Evolutionary conservation across 2,329 filamentous ascomycete species (phyloP).

Genomic region (Talaromyces sp.): DNA sequence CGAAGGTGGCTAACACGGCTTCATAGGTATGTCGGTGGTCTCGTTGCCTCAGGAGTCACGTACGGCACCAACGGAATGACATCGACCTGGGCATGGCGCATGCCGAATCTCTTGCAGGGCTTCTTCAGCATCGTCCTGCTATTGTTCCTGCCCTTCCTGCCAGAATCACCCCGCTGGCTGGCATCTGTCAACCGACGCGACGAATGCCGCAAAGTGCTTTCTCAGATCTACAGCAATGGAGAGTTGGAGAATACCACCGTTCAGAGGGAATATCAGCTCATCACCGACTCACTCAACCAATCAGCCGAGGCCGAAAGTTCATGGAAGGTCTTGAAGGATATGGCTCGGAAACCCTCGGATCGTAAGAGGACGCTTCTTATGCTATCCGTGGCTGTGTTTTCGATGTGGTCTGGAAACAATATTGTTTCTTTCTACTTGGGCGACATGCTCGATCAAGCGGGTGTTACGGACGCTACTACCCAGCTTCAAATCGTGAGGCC

Average conservation of each 20-base stretch:
- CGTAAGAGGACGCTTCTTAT: neutral
- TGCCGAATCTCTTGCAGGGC: neutral
- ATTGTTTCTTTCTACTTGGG: neutral
- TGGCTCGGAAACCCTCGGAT: neutral
- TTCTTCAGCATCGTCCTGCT: neutral
- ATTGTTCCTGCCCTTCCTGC: neutral
- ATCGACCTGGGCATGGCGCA: neutral
- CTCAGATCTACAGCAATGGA: neutral
- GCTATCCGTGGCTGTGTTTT: neutral
- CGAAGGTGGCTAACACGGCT: too few species aligned
- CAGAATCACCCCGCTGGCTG: slow-evolving; percentile 6
- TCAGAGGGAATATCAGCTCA: neutral
- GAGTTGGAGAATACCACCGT: neutral
- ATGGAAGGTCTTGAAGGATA: neutral
- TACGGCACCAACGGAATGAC: neutral
- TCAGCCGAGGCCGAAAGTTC: neutral
- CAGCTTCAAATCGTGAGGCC: neutral
- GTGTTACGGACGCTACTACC: neutral
- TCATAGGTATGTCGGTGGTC: neutral
- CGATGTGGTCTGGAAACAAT: neutral
- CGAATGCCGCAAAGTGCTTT: neutral
- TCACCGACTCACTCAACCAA: neutral
- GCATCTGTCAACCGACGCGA: neutral
- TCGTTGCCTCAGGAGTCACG: neutral
- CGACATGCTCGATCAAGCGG: neutral